Conservation (phyloP, 1,139 yeast species). For the Pneumocystis jirovecii region DNA sequence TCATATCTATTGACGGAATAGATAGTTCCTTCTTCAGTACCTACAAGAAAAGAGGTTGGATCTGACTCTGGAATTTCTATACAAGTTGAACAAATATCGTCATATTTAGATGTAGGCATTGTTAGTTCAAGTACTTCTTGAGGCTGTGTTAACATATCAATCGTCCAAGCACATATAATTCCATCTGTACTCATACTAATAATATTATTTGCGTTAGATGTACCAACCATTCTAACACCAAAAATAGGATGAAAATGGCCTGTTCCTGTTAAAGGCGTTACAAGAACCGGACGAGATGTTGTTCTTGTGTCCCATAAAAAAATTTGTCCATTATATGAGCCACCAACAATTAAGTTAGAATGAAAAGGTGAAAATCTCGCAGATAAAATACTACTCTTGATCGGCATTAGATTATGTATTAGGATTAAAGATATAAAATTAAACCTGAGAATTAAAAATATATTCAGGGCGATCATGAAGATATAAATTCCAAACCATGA, state of each 20-base stretch:
- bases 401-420: not conserved
- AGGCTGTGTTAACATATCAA: constrained; percentile 33
- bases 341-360: constrained; percentile 29
- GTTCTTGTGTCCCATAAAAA: constrained; percentile 32
- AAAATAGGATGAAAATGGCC: constrained; percentile 34
- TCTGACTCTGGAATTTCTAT: constrained; percentile 24
- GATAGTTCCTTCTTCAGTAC: constrained; percentile 36
- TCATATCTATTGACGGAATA: constrained; percentile 30
- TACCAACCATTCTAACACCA: constrained; percentile 26
- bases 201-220: constrained; percentile 24
- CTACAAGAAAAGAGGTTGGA: constrained; percentile 29
- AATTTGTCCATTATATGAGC: constrained; percentile 37
- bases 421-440: not conserved
- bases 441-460: constrained; percentile 34
- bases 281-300: constrained; percentile 22
- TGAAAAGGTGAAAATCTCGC: constrained; percentile 29
- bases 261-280: constrained; percentile 19
- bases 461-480: constrained; percentile 34
- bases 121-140: constrained; percentile 7
- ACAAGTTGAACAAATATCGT: constrained; percentile 13
- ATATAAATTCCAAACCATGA: constrained; percentile 30
- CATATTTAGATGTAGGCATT: constrained; percentile 18
- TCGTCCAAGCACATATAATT: constrained; percentile 33
- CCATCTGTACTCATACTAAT: constrained; percentile 36
- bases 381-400: constrained; percentile 23